phyloP scores from a whole-genome alignment of 1,284 basidiomycete genomes.

The Trametes versicolor region DNA sequence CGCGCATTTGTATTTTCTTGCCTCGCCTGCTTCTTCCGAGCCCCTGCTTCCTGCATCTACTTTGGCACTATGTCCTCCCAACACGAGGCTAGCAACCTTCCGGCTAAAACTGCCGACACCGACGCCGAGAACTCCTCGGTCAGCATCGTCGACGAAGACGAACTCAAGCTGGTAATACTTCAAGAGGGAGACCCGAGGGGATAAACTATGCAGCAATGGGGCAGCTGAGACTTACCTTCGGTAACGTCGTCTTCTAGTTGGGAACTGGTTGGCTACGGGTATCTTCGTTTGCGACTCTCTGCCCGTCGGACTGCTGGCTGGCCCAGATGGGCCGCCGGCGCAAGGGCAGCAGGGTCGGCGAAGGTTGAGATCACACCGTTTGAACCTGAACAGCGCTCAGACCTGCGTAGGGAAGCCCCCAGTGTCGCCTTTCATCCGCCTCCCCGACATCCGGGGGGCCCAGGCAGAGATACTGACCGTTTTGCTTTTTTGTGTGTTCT shows the following conservation, averaged over 20 bases:
- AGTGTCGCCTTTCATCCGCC: constrained; percentile 63
- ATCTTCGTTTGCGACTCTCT: constrained; percentile 59
- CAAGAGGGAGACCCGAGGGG: constrained; percentile 35
- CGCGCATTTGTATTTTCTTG: constrained; percentile 18
- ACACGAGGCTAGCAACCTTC: constrained; percentile 31
- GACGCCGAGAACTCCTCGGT: constrained; percentile 44
- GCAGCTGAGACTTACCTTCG: constrained; percentile 55
- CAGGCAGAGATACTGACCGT: constrained; percentile 59
- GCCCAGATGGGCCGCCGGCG: constrained; percentile 42
- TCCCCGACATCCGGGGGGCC: constrained; percentile 50
- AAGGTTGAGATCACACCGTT: constrained; percentile 94
- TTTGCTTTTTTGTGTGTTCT: constrained; percentile 38
- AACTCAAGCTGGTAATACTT: constrained; percentile 69
- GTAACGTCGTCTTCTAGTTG: constrained; percentile 78
- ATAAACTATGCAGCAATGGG: constrained; percentile 45
- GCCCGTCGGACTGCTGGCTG: constrained; percentile 37
- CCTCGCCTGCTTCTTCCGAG: constrained; percentile 10
- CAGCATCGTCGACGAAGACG: constrained; percentile 55
- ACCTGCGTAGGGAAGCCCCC: constrained; percentile 96
- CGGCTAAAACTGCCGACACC: constrained; percentile 28
- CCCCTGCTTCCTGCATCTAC: constrained; percentile 6
- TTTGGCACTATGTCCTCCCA: constrained; percentile 33
- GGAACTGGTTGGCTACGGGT: constrained; percentile 88
- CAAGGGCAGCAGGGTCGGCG: constrained; percentile 40
- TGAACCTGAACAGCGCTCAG: constrained; percentile 94